Conservation (phyloP, 2,329 filamentous ascomycete genomes). For the Ceratocystis cacaofunesta region DNA sequence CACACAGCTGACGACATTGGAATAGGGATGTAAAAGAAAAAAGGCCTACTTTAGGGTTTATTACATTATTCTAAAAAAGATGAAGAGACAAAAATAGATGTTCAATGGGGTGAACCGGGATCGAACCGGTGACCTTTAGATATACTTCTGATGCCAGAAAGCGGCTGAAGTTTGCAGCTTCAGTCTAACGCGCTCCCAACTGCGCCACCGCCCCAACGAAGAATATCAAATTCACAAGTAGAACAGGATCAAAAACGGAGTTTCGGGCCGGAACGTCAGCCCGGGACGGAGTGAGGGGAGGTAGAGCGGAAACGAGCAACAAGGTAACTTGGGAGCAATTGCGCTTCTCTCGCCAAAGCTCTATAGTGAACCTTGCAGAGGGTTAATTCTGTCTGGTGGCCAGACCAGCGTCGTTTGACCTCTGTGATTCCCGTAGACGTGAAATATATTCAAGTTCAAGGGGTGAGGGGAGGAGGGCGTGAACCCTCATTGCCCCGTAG, state of each 20-base stretch:
- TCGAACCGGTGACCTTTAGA: constrained; percentile 16
- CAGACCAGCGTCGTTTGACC: too few species aligned
- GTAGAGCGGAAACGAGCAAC: too few species aligned
- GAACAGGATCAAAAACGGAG: too few species aligned
- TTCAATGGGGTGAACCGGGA: constrained; percentile 13
- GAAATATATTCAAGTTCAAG: too few species aligned
- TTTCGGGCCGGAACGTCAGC: not conserved
- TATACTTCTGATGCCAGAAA: constrained; percentile 14
- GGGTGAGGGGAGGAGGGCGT: too few species aligned
- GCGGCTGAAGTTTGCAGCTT: constrained; percentile 17
- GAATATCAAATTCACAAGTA: constrained; percentile 10
- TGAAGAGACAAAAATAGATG: constrained; percentile 4
- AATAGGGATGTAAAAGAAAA: not conserved
- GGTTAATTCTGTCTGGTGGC: too few species aligned
- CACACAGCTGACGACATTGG: not conserved
- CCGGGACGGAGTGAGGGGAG: too few species aligned
- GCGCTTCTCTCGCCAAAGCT: too few species aligned
- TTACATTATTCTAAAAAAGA: not conserved
- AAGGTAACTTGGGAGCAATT: too few species aligned
- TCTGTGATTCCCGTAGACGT: too few species aligned
- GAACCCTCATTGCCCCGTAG: too few species aligned
- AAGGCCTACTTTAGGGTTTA: not conserved
- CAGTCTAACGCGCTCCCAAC: constrained; percentile 15
- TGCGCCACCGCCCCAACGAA: constrained; percentile 10
- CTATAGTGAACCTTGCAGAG: too few species aligned